Evolutionary conservation across 2,329 filamentous ascomycete species (phyloP).

Genomic region (Sordariomycetes sp.): DNA sequence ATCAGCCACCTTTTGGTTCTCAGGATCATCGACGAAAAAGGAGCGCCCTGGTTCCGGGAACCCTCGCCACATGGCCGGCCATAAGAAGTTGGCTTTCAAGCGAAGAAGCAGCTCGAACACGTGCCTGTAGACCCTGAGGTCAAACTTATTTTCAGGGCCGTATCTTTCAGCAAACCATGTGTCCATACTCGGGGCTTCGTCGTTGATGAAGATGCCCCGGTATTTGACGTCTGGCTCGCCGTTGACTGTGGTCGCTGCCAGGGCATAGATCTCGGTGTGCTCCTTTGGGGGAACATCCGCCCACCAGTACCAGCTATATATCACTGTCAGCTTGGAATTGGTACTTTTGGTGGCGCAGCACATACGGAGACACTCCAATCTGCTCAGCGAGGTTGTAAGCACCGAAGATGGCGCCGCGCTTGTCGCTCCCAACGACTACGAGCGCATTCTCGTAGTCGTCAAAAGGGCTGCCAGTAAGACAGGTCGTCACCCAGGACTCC

Average conservation of each 20-base stretch:
- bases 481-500: constrained; percentile 55
- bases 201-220: constrained; percentile 62
- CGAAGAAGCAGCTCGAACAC: constrained; percentile 64
- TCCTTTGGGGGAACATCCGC: constrained; percentile 49
- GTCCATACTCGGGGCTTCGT: constrained; percentile 57
- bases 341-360: neutral
- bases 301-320: constrained; percentile 3
- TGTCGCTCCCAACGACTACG: constrained; percentile 59
- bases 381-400: constrained; percentile 62
- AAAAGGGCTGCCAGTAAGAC: constrained; percentile 49
- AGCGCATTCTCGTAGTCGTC: constrained; percentile 48
- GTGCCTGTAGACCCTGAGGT: constrained; percentile 55
- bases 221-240: constrained; percentile 56
- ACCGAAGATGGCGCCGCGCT: constrained; percentile 58
- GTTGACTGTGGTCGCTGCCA: constrained; percentile 44
- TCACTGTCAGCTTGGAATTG: neutral
- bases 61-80: constrained; percentile 60
- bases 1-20: constrained; percentile 59
- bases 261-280: constrained; percentile 44
- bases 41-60: constrained; percentile 32
- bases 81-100: constrained; percentile 62
- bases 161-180: constrained; percentile 51
- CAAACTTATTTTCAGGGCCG: constrained; percentile 19
- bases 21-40: constrained; percentile 61
- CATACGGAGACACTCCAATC: constrained; percentile 37